phyloP scores from a whole-genome alignment of 1,139 yeast species.

The Zygoascus hellenicus region DNA sequence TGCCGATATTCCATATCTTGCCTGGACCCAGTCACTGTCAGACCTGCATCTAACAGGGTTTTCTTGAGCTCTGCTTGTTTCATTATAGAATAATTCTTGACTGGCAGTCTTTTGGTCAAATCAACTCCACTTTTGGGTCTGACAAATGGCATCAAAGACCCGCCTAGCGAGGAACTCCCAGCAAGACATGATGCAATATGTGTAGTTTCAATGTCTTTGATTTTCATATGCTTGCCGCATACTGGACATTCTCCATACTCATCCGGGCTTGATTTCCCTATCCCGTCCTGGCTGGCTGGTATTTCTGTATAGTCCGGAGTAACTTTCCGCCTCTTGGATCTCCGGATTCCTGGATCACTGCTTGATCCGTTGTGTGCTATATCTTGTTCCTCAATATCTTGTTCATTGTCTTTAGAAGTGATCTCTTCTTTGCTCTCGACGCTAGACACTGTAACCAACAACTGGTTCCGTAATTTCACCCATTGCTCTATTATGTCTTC shows the following conservation, averaged over 20 bases:
- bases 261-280: constrained; percentile 1
- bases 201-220: constrained; percentile 50
- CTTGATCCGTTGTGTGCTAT: background rate
- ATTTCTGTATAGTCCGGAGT: background rate
- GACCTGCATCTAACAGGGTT: constrained; percentile 47
- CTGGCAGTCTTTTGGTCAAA: constrained; percentile 9
- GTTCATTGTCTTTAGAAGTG: no score
- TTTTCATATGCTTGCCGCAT: constrained; percentile 53
- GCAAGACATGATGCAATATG: constrained; percentile 68
- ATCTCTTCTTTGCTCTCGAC: background rate
- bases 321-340: background rate
- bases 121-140: background rate
- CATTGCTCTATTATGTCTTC: constrained; percentile 67
- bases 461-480: background rate
- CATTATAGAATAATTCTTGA: constrained; percentile 25
- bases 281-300: no score
- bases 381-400: no score
- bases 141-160: constrained; percentile 1
- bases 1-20: constrained; percentile 63
- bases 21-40: constrained; percentile 61
- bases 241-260: constrained; percentile 52
- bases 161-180: background rate
- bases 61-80: constrained; percentile 58
- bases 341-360: background rate
- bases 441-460: background rate